phyloP scores from a whole-genome alignment of 768 basidiomycete genomes.

The Pleurotus platypus region DNA sequence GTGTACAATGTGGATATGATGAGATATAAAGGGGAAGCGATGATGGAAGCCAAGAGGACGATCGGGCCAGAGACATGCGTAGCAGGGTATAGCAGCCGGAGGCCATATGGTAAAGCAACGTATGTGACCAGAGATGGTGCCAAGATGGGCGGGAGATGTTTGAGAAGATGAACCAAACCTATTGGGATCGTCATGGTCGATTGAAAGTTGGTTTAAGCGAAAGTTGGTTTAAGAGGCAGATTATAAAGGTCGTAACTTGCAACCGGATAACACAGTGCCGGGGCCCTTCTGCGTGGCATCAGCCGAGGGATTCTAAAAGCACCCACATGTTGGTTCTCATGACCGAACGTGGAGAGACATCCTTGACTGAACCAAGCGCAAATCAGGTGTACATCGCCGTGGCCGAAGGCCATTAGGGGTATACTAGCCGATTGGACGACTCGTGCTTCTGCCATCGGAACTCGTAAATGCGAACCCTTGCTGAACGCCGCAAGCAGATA shows the following conservation, averaged over 20 bases:
- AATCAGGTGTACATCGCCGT: background rate
- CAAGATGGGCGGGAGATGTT: background rate
- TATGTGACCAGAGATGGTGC: conserved; percentile 5
- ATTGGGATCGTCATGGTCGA: conserved; percentile 4
- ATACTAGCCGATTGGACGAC: background rate
- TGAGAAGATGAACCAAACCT: background rate
- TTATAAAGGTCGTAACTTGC: background rate
- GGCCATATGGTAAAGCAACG: background rate
- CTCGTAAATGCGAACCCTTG: too few relatives aligned
- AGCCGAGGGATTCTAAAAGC: background rate
- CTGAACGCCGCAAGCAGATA: too few relatives aligned
- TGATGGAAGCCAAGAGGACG: background rate
- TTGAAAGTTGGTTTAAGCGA: background rate
- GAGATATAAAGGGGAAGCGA: conserved; percentile 12
- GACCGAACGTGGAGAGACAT: background rate
- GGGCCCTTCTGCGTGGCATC: conserved; percentile 1
- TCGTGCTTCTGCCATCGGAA: too few relatives aligned
- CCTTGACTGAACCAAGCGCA: background rate
- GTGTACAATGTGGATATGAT: conserved; percentile 12
- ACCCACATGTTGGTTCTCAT: background rate
- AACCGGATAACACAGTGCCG: background rate
- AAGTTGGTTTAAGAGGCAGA: background rate
- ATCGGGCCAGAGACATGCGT: background rate
- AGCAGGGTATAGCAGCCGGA: background rate
- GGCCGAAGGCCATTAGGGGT: background rate